These are phyloP conservation scores for Chlorokybus atmophyticus DNA, from an alignment of 139 green algal species.

Conservation along the genomic window DNA sequence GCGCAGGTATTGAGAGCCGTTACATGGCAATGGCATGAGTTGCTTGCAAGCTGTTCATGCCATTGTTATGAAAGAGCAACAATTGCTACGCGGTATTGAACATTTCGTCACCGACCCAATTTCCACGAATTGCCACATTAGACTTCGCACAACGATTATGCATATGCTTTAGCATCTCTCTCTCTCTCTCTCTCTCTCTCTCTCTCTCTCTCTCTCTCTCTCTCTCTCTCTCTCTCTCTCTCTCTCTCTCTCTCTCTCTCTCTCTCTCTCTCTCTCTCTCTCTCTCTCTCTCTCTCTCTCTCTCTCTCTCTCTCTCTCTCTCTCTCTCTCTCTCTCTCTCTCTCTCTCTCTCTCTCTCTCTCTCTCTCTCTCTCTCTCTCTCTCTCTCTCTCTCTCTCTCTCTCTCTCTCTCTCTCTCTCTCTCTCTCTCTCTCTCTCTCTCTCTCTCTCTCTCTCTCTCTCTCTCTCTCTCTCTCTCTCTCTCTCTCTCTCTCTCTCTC, in stretches of 20 bases:
- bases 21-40: too few relatives aligned
- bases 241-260: background rate
- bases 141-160: too few relatives aligned
- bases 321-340: conserved; percentile 10
- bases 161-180: background rate
- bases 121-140: too few relatives aligned
- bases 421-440: background rate
- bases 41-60: too few relatives aligned
- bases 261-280: conserved; percentile 4
- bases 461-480: background rate
- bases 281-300: conserved; percentile 10
- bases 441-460: background rate
- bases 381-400: conserved; percentile 10
- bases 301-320: conserved; percentile 10
- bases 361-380: conserved; percentile 10
- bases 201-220: background rate
- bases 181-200: background rate
- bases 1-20: too few relatives aligned
- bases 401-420: conserved; percentile 10
- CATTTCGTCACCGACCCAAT: too few relatives aligned
- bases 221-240: conserved; percentile 1
- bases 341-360: conserved; percentile 10
- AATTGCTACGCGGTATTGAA: too few relatives aligned
- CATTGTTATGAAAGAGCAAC: too few relatives aligned
- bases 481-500: background rate